These are phyloP conservation scores for Cadophora malorum DNA, from an alignment of 2,329 filamentous ascomycete species.

Conservation along the genomic window DNA sequence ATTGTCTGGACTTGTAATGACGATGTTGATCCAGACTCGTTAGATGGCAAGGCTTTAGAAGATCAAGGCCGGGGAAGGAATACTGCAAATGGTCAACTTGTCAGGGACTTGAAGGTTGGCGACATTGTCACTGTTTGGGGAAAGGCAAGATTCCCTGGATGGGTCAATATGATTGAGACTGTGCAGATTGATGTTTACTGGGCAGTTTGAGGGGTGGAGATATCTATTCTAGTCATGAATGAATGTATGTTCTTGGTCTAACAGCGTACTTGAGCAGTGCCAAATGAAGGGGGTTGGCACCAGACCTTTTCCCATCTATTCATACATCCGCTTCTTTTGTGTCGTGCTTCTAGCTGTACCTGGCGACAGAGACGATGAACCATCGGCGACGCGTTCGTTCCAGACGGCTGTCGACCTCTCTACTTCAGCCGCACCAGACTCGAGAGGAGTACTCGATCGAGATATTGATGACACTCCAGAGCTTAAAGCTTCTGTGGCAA, in stretches of 20 bases:
- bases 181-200: slow-evolving; percentile 64
- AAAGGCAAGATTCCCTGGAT: slow-evolving; percentile 61
- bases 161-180: slow-evolving; percentile 58
- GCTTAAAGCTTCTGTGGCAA: no score
- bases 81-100: slow-evolving; percentile 61
- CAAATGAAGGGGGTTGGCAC: no score
- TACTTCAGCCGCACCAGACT: background rate
- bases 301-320: background rate
- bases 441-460: no score
- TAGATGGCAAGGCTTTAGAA: slow-evolving; percentile 46
- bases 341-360: background rate
- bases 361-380: background rate
- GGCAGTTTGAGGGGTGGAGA: slow-evolving; percentile 49
- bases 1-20: slow-evolving; percentile 61
- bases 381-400: background rate
- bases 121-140: slow-evolving; percentile 68
- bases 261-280: background rate
- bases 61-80: slow-evolving; percentile 56
- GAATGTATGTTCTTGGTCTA: background rate
- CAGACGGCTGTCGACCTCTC: background rate
- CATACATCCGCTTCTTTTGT: background rate
- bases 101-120: slow-evolving; percentile 61
- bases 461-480: no score
- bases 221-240: background rate
- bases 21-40: slow-evolving; percentile 55